Base-by-base conservation (phyloP, 2,329 filamentous ascomycete genomes). In the Cladosporium sp. region DNA sequence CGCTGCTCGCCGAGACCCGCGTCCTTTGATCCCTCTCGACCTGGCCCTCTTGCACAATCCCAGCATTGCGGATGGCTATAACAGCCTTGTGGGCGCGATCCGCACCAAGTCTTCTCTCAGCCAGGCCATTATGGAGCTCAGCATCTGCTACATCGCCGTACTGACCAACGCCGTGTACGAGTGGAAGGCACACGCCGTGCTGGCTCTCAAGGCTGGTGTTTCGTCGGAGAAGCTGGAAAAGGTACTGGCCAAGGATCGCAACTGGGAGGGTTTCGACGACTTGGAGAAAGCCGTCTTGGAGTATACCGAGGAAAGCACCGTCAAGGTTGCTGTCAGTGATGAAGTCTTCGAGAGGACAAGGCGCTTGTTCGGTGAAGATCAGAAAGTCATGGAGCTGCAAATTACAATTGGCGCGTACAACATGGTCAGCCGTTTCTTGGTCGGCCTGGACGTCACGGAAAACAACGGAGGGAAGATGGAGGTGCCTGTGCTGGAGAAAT, bases 51-150 rank as follows among this genome's bases (percentile, higher is more conserved):
- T 92, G 11, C 87, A 92, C 71, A 79, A 83, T 16, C 85, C 86
- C 1, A 72, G 82, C 15, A 78, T 92, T 1, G 86, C 87, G 13
- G 83, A 88, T 68, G 87, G 87, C 46, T 87, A 84, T 83, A 87
- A 86, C 71, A 70, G 73, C 11, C 84, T 87, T 65, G 75, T 87
- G 9, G 83, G 83, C 52, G 65, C 66, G 41, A 68, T 70, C 32
- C 62, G 68, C 36, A 61, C 62, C 30, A 59, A 65, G 48, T 63
- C 64, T 3, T 61, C 60, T 18, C 60, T 68, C 20, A 55, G 59
- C 7, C 56, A 57, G 18, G 58, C 59, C 8, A 49, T 67, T 13
- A 59, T 62, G 36, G 66, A 69, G 52, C 53, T 67, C 15, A 63
- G 64, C 12, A 66, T 69, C 30, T 65, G 63, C 57, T 64, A 67